These are phyloP conservation scores for Penicillium cataractarum DNA, from an alignment of 495 filamentous ascomycete species.

Conservation along the genomic window DNA sequence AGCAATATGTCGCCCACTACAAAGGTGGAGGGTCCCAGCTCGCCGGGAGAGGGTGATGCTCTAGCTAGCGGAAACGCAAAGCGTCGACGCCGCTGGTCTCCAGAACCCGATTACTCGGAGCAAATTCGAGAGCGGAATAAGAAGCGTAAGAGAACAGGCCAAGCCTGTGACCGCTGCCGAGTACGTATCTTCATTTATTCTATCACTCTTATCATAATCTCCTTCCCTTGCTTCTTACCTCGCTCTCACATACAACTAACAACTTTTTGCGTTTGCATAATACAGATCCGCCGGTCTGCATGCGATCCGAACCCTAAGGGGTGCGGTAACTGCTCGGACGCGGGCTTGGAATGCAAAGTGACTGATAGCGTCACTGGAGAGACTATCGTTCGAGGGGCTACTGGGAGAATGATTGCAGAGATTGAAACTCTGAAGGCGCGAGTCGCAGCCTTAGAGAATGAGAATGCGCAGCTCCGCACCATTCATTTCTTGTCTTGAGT, in stretches of 20 bases:
- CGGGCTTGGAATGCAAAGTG: slow-evolving; percentile 72
- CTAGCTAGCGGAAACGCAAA: background rate
- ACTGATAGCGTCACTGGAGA: slow-evolving; percentile 88
- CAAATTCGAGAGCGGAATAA: slow-evolving; percentile 66
- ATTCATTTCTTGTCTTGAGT: background rate
- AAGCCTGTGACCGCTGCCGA: slow-evolving; percentile 92
- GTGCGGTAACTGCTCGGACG: slow-evolving; percentile 74
- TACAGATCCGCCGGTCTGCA: slow-evolving; percentile 78
- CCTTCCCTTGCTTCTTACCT: background rate
- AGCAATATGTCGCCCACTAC: background rate
- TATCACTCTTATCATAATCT: background rate
- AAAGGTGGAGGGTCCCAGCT: background rate
- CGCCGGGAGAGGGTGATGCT: background rate
- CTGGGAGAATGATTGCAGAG: slow-evolving; percentile 7
- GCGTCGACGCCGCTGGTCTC: slow-evolving; percentile 24
- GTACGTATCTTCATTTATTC: slow-evolving; percentile 47
- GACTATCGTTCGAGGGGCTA: slow-evolving; percentile 67
- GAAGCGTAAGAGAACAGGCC: slow-evolving; percentile 69
- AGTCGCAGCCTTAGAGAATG: background rate
- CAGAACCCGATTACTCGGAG: slow-evolving; percentile 62
- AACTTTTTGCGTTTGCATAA: background rate
- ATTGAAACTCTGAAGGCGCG: slow-evolving; percentile 1
- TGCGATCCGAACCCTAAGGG: slow-evolving; percentile 76
- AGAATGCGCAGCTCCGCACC: slow-evolving; percentile 4
- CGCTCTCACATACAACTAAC: background rate